Evolutionary conservation across 306 rosid genomes (phyloP).

Genomic region (Cucumis melo): DNA sequence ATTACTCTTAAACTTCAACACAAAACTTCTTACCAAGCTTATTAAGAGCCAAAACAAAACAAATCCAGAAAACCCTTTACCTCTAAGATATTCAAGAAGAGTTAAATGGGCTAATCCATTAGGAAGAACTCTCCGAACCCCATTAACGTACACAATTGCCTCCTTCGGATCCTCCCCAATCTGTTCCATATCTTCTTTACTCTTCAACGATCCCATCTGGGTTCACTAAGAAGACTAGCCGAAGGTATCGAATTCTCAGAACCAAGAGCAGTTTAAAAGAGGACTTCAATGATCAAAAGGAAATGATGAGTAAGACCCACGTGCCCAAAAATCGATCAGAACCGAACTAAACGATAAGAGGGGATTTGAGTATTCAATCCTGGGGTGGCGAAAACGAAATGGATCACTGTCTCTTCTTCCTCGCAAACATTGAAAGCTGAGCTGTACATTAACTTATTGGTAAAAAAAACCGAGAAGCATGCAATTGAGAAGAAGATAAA

Average conservation of each 20-base stretch:
- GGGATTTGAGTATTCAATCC: neutral
- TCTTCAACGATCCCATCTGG: slow-evolving; percentile 66
- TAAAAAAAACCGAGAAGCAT: neutral
- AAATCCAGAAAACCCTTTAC: slow-evolving; percentile 16
- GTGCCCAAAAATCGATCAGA: neutral
- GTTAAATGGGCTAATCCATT: slow-evolving; percentile 83
- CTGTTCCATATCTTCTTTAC: slow-evolving; percentile 18
- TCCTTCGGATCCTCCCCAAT: slow-evolving; percentile 27
- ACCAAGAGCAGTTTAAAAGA: neutral
- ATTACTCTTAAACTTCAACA: neutral
- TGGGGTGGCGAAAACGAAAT: neutral
- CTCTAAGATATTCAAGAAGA: slow-evolving; percentile 89
- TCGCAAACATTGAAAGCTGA: neutral
- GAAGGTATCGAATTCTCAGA: neutral
- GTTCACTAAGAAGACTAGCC: neutral
- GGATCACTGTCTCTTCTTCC: neutral
- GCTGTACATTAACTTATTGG: neutral
- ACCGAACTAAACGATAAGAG: neutral
- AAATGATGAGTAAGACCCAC: neutral
- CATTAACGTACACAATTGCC: slow-evolving; percentile 50
- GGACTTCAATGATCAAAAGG: neutral
- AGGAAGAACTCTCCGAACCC: slow-evolving; percentile 53
- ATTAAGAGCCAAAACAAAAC: neutral
- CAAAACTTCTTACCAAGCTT: neutral
- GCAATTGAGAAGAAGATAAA: neutral